These are phyloP conservation scores for Pseudocercospora eumusae DNA, from an alignment of 2,329 filamentous ascomycete species.

Conservation along the genomic window DNA sequence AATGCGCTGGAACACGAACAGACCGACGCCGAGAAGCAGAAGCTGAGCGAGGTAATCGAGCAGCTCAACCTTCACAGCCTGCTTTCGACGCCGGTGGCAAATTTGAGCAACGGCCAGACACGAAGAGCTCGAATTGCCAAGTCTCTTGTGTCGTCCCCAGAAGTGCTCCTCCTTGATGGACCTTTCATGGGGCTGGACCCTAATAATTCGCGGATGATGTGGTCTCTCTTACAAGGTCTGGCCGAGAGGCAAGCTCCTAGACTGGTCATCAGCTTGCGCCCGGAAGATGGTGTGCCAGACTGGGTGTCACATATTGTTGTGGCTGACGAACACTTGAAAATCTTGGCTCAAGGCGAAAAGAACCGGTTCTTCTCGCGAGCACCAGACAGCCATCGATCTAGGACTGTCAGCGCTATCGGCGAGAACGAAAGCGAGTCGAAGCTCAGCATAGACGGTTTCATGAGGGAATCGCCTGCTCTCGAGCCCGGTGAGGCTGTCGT, in stretches of 20 bases:
- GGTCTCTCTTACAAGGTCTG: slow-evolving; percentile 67
- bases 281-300: slow-evolving; percentile 81
- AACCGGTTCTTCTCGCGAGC: slow-evolving; percentile 51
- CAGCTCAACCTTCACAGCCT: slow-evolving; percentile 71
- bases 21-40: slow-evolving; percentile 45
- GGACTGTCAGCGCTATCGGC: not conserved
- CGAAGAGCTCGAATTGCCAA: slow-evolving; percentile 84
- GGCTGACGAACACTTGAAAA: slow-evolving; percentile 65
- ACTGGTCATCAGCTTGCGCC: slow-evolving; percentile 74
- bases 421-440: too few relatives aligned
- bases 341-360: slow-evolving; percentile 67
- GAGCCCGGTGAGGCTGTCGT: slow-evolving; percentile 68
- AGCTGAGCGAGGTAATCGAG: slow-evolving; percentile 64
- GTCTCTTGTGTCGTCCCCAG: slow-evolving; percentile 74
- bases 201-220: slow-evolving; percentile 71
- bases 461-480: slow-evolving; percentile 28
- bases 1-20: slow-evolving; percentile 66
- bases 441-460: slow-evolving; percentile 38
- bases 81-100: slow-evolving; percentile 78
- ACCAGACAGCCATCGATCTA: not conserved
- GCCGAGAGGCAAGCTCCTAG: slow-evolving; percentile 68
- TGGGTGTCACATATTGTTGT: slow-evolving; percentile 88
- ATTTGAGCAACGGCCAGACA: slow-evolving; percentile 91
- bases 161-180: slow-evolving; percentile 84
- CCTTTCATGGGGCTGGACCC: slow-evolving; percentile 97